Evolutionary conservation across 495 filamentous ascomycete species (phyloP), one percentile per base, ranked within the genome.

Genomic region (Stereocaulon alpinum): DNA sequence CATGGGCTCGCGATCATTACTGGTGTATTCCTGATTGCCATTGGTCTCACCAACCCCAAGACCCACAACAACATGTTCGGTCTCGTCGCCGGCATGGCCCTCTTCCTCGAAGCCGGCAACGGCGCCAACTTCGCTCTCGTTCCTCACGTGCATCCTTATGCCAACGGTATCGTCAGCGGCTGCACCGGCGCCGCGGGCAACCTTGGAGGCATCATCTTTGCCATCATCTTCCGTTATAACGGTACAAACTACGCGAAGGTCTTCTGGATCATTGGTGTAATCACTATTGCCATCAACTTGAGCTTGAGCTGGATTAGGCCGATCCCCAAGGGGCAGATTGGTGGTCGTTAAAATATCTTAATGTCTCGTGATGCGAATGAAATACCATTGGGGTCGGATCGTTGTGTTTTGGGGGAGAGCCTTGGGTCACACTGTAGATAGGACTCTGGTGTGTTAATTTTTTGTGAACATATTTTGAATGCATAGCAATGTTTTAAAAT

Each of bases 71-170:
- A 77, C 6, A 90, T 93, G 84, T 81, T 94, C 56, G 90, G 88
- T 2, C 79, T 96, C 17, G 72, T 92, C 1, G 82, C 83, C 1
- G 80, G 81, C 9, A 67, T 91, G 72, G 86, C 88, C 0, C 77
- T 95, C 67, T 95, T 95, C 77, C 73, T 90, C 48, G 90, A 92
- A 66, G 87, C 84, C 3, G 81, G 82, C 62, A 96, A 96, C 65
- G 91, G 91, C 1, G 87, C 85, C 10, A 92, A 88, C 69, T 96
- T 93, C 68, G 80, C 88, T 0, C 76, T 95, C 30, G 82, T 95
- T 3, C 91, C 91, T 49, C 91, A 95, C 65, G 84, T 94, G 3
- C 83, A 88, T 66, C 88, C 90, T 0, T 80, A 74, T 59, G 86
- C 88, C 37, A 86, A 87, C 65, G 84, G 80, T 52, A 80, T 94